Evolutionary conservation across 2,329 filamentous ascomycete genomes (phyloP), one percentile per base, ranked within the genome.

Genomic region (Arachnomyces sp.): DNA sequence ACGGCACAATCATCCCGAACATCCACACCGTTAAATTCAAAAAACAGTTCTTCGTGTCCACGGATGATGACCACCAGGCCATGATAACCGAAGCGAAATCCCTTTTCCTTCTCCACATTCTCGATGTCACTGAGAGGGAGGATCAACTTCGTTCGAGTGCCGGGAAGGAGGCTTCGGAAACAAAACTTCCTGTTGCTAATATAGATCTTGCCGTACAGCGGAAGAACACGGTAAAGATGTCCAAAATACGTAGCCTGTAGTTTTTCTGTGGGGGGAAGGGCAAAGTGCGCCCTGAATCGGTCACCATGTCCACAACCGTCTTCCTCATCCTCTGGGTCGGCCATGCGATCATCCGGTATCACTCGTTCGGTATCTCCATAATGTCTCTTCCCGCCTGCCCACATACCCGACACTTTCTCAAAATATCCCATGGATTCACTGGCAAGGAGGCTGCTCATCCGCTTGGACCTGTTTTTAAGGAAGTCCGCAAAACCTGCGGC

Each of bases 361-460:
- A 81, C 72, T 11, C 74, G 67, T 56, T 86, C 79, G 15, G 75
- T 77, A 14, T 87, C 84, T 36, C 83, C 80, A 54, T 96, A 98
- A 62, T 96, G 90, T 53, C 83, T 88, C 52, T 83, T 82, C 9
- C 86, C 86, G 28, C 92, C 92, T 50, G 88, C 86, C 80, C 92
- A 92, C 85, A 96, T 96, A 29, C 88, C 90, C 0, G 90, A 94
- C 0, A 96, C 89, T 61, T 95, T 96, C 56, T 93, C 89, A 25
- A 95, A 83, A 57, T 96, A 96, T 2, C 87, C 88, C 81, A 95
- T 94, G 0, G 90, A 93, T 60, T 95, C 89, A 0, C 83, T 86
- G 5, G 90, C 86, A 34, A 96, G 67, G 7, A 94, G 67, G 18
- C 73, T 86, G 44, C 86, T 86, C 80, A 96, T 86, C 28, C 80